Percentiles rank a stretch among this genome's conserved stretches.
Conservation (phyloP, 2,329 filamentous ascomycete species). For the Epicoccum sorghinum region DNA sequence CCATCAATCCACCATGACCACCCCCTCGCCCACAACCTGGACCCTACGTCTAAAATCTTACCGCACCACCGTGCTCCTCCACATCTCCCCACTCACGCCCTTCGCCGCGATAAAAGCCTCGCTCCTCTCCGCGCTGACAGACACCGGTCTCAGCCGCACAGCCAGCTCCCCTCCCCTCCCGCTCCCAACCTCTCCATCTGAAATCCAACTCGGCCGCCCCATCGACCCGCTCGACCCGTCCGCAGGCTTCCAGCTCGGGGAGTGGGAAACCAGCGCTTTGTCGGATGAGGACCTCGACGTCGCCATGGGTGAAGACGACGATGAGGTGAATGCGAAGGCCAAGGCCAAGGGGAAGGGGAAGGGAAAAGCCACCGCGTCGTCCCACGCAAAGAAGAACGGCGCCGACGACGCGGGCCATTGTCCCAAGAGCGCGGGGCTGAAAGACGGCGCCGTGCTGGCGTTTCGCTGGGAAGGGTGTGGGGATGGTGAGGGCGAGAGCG, state of each 20-base stretch:
- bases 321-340: slow-evolving; percentile 15
- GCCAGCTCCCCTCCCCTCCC: slow-evolving; percentile 39
- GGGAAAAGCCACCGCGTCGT: neutral
- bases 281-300: neutral
- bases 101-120: slow-evolving; percentile 49
- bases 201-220: slow-evolving; percentile 51
- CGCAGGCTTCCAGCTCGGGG: slow-evolving; percentile 48
- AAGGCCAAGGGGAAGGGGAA: slow-evolving; percentile 39
- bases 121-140: slow-evolving; percentile 50
- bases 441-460: slow-evolving; percentile 44
- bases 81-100: slow-evolving; percentile 51
- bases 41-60: slow-evolving; percentile 56
- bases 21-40: slow-evolving; percentile 39
- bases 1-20: slow-evolving; percentile 21
- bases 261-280: slow-evolving; percentile 38
- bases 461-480: slow-evolving; percentile 44
- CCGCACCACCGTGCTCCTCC: slow-evolving; percentile 55
- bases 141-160: slow-evolving; percentile 45
- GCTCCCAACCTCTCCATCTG: slow-evolving; percentile 48
- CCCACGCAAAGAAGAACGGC: neutral
- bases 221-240: slow-evolving; percentile 49
- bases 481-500: slow-evolving; percentile 11
- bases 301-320: slow-evolving; percentile 14
- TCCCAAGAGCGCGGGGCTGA: slow-evolving; percentile 45
- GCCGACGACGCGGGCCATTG: slow-evolving; percentile 28